Base-by-base conservation (phyloP, 2,329 filamentous ascomycete species). In the Fusarium redolens region DNA sequence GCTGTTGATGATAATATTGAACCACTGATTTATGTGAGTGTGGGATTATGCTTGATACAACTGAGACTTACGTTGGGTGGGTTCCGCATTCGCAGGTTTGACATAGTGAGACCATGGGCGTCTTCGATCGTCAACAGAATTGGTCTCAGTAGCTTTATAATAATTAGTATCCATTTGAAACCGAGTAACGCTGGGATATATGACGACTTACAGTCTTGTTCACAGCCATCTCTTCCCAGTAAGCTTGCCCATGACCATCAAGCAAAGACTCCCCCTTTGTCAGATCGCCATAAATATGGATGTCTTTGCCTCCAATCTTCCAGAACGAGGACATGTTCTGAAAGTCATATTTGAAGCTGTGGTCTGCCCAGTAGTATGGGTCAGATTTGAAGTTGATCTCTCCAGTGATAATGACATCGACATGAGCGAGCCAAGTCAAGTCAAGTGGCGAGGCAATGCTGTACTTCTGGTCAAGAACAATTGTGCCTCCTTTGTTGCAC, bases 241-340 rank as follows among this genome's bases (percentile, higher is more conserved):
- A 78, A 0, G 30, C 68, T 35, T 78, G 71, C 3, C 76, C 76
- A 25, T 76, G 69, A 1, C 76, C 81, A 71, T 92, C 88, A 75
- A 92, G 92, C 88, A 90, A 91, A 4, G 85, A 85, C 75, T 92
- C 89, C 1, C 89, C 90, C 63, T 90, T 91, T 20, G 75, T 92
- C 86, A 13, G 92, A 20, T 88, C 89, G 1, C 91, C 92, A 68
- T 92, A 93, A 50, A 93, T 86, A 65, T 92, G 91, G 15, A 93
- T 77, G 45, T 81, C 80, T 38, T 78, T 67, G 30, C 80, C 80
- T 13, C 80, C 80, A 57, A 79, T 73, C 44, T 71, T 75, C 80
- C 80, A 81, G 64, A 80, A 79, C 9, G 75, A 71, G 2, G 88
- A 79, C 89, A 88, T 86, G 69, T 92, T 92, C 75, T 93, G 92